Evolutionary conservation across 345 rosid genomes (phyloP).

Genomic region (Aegle marmelos): DNA sequence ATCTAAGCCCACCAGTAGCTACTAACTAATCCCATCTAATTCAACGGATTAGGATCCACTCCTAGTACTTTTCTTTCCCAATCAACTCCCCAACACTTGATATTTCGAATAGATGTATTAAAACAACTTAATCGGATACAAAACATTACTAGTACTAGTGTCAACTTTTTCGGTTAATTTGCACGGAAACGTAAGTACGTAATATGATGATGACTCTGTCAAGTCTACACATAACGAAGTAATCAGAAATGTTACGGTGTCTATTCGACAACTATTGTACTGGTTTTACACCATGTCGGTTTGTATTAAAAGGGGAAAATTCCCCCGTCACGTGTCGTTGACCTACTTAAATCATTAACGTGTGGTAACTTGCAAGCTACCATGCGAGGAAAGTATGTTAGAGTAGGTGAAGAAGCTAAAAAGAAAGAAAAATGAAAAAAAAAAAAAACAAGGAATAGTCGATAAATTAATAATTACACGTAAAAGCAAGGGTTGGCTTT

Average conservation of each 20-base stretch:
- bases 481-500: not conserved
- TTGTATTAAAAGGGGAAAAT: no score
- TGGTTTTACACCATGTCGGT: not conserved
- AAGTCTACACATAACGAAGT: not conserved
- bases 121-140: not conserved
- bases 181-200: not conserved
- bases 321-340: not conserved
- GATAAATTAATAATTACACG: not conserved
- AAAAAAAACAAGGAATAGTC: not conserved
- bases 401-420: not conserved
- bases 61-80: no score
- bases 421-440: not conserved
- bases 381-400: not conserved
- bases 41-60: no score
- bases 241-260: not conserved
- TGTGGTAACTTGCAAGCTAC: not conserved
- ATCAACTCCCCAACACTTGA: not conserved
- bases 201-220: not conserved
- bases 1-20: not conserved
- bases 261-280: not conserved
- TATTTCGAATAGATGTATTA: not conserved
- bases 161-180: no score
- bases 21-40: not conserved
- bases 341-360: not conserved
- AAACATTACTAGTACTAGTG: no score